A percentile compares a stretch with the other conserved stretches of the same genome.
These are phyloP conservation scores for Anthracocystis setariae DNA, from an alignment of 1,284 basidiomycete species.

Conservation along the genomic window DNA sequence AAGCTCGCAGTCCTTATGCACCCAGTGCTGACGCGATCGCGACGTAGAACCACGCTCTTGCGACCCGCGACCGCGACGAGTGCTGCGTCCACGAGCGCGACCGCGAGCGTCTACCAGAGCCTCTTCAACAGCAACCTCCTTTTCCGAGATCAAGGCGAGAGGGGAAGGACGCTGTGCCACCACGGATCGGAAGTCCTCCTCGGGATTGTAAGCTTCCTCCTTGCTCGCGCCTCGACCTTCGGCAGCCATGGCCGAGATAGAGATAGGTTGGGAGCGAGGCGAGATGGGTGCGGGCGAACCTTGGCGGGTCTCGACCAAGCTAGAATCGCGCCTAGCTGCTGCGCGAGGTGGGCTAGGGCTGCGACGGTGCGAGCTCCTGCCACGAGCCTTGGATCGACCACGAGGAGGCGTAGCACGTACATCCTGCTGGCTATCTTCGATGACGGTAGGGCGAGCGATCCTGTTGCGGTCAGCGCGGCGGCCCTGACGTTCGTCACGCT, in stretches of 20 bases:
- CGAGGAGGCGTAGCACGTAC: slow-evolving; percentile 44
- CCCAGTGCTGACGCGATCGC: slow-evolving; percentile 29
- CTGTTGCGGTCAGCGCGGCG: slow-evolving; percentile 20
- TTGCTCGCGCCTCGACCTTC: slow-evolving; percentile 25
- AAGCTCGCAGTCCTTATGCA: slow-evolving; percentile 39
- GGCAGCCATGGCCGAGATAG: slow-evolving; percentile 27
- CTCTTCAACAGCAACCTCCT: background rate
- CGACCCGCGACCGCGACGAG: slow-evolving; percentile 33
- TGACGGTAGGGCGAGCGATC: slow-evolving; percentile 5
- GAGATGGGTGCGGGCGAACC: slow-evolving; percentile 31
- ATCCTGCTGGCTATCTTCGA: slow-evolving; percentile 23
- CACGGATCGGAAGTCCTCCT: slow-evolving; percentile 40
- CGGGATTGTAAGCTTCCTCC: slow-evolving; percentile 32
- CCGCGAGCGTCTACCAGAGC: slow-evolving; percentile 13
- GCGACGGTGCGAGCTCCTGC: slow-evolving; percentile 50
- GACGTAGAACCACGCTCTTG: slow-evolving; percentile 37
- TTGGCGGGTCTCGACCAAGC: slow-evolving; percentile 1
- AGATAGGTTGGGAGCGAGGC: slow-evolving; percentile 43
- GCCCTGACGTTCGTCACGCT: slow-evolving; percentile 20
- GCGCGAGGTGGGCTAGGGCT: slow-evolving; percentile 54
- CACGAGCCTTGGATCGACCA: slow-evolving; percentile 55
- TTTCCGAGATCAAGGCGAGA: slow-evolving; percentile 28
- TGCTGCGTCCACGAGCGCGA: slow-evolving; percentile 30
- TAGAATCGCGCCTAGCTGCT: slow-evolving; percentile 42
- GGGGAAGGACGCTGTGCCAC: slow-evolving; percentile 36